These are phyloP conservation scores for Fraxinus ornus DNA, from an alignment of 305 asterid genomes.

Conservation along the genomic window DNA sequence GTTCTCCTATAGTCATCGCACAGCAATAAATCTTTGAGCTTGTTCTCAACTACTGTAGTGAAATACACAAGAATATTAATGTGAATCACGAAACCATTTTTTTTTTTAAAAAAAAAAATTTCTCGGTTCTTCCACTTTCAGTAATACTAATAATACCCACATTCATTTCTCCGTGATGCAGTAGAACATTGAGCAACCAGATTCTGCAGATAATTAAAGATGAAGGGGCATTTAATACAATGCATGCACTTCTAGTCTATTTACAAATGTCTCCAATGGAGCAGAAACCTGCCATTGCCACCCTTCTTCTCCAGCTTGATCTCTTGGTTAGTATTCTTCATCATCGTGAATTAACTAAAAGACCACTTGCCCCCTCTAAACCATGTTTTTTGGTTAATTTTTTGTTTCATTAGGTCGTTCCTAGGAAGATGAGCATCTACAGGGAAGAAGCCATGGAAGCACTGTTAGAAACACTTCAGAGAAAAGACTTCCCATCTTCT, in stretches of 20 bases:
- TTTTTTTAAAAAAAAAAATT: neutral
- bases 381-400: neutral
- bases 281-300: slow-evolving; percentile 70
- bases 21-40: neutral
- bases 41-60: neutral
- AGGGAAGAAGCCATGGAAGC: slow-evolving; percentile 86
- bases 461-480: slow-evolving; percentile 59
- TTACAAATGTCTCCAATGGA: slow-evolving; percentile 83
- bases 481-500: slow-evolving; percentile 66
- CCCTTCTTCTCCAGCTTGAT: slow-evolving; percentile 82
- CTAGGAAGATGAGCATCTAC: slow-evolving; percentile 81
- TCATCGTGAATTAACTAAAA: slow-evolving; percentile 1
- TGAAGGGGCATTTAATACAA: slow-evolving; percentile 78
- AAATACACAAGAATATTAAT: neutral
- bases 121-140: neutral
- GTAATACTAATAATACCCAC: neutral
- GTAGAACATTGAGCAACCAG: slow-evolving; percentile 61
- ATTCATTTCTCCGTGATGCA: slow-evolving; percentile 24
- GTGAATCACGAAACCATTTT: neutral
- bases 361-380: neutral
- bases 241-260: slow-evolving; percentile 78
- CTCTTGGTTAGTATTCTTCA: slow-evolving; percentile 54
- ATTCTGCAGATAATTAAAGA: slow-evolving; percentile 68
- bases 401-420: slow-evolving; percentile 46
- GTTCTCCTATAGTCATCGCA: neutral